These are phyloP conservation scores for Claviceps quebecensis DNA, from an alignment of 2,329 filamentous ascomycete genomes.

Conservation along the genomic window DNA sequence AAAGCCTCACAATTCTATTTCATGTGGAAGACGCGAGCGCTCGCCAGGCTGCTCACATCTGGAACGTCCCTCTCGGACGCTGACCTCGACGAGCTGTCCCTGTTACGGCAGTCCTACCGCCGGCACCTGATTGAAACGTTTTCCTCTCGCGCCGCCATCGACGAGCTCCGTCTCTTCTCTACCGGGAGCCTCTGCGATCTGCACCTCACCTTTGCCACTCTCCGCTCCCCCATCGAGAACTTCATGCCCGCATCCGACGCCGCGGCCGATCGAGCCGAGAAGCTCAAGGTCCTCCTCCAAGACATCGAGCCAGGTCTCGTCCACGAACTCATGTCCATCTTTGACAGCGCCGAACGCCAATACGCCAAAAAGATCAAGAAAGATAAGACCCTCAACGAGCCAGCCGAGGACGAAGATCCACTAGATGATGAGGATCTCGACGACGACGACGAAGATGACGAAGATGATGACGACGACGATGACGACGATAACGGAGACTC, in stretches of 20 bases:
- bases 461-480: conserved; percentile 34
- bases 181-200: conserved; percentile 70
- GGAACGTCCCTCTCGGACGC: conserved; percentile 40
- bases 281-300: conserved; percentile 39
- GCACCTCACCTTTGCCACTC: conserved; percentile 62
- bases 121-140: conserved; percentile 53
- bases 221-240: conserved; percentile 42
- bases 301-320: conserved; percentile 50
- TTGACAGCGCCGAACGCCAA: conserved; percentile 60
- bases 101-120: conserved; percentile 41
- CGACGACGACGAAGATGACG: conserved; percentile 33
- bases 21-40: conserved; percentile 70
- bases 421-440: conserved; percentile 42
- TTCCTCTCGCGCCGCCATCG: conserved; percentile 53
- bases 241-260: conserved; percentile 15
- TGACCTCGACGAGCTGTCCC: conserved; percentile 46
- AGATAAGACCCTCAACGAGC: conserved; percentile 41
- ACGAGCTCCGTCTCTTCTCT: conserved; percentile 64
- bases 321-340: conserved; percentile 61
- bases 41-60: conserved; percentile 40
- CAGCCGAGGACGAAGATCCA: conserved; percentile 60
- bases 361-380: conserved; percentile 58
- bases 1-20: conserved; percentile 76
- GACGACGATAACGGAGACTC: conserved; percentile 41
- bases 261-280: conserved; percentile 13